Percentiles rank a stretch among this genome's conserved stretches.
phyloP scores from a whole-genome alignment of 1,139 yeast genomes.

The Yamadazyma aaseri region DNA sequence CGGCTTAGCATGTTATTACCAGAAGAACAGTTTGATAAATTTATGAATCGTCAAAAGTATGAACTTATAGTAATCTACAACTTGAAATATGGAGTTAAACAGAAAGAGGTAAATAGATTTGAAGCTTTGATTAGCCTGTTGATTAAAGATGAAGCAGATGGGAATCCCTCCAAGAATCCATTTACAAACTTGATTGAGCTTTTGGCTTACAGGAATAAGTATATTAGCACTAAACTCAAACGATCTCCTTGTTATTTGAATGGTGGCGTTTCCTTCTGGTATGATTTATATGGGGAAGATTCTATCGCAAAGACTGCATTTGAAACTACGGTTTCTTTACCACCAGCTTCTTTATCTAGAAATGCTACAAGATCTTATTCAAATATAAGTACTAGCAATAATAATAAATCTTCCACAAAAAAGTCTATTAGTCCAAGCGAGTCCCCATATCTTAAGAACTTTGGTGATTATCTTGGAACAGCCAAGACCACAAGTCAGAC shows the following conservation, averaged over 20 bases:
- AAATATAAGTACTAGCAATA: conserved; percentile 8
- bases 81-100: conserved; percentile 26
- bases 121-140: conserved; percentile 24
- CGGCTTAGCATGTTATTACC: conserved; percentile 55
- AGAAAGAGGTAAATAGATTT: conserved; percentile 24
- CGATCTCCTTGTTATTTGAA: conserved; percentile 35
- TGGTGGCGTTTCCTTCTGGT: conserved; percentile 46
- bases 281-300: conserved; percentile 28
- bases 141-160: conserved; percentile 16
- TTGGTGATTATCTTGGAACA: conserved; percentile 41
- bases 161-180: conserved; percentile 40
- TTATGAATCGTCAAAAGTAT: conserved; percentile 52
- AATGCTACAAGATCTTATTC: conserved; percentile 16
- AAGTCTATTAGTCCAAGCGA: conserved; percentile 8
- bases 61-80: conserved; percentile 68
- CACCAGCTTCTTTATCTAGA: conserved; percentile 24
- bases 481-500: conserved; percentile 25
- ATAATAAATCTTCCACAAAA: conserved; percentile 7
- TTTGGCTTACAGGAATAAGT: conserved; percentile 39
- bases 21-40: conserved; percentile 48
- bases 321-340: conserved; percentile 18
- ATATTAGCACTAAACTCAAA: conserved; percentile 35
- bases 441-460: conserved; percentile 35
- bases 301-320: conserved; percentile 22
- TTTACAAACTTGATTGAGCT: conserved; percentile 53